Percentiles rank a stretch among this genome's conserved stretches.
Conservation (phyloP, 2,329 filamentous ascomycete species). For the Sclerotinia trifoliorum region DNA sequence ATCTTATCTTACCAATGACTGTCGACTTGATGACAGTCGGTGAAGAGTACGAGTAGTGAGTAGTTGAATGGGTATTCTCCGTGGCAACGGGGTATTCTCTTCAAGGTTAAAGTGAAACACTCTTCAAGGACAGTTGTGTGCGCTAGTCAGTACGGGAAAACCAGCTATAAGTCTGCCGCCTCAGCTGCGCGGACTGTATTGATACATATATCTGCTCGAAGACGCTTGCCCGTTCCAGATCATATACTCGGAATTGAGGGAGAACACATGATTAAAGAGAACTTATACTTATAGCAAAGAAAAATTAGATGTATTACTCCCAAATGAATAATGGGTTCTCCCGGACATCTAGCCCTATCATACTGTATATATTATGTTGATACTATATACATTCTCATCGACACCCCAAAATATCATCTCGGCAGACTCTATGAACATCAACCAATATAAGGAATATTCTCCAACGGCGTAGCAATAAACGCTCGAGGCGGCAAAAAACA, state of each 20-base stretch:
- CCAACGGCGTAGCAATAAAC: constrained; percentile 1
- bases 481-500: constrained; percentile 10
- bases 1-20: neutral
- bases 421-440: neutral
- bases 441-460: constrained; percentile 5
- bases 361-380: neutral
- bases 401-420: neutral
- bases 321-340: neutral
- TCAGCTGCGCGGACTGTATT: neutral
- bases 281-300: too few relatives aligned
- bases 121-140: neutral
- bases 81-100: neutral
- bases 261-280: neutral
- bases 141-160: too few relatives aligned
- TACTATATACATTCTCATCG: neutral
- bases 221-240: neutral
- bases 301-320: neutral
- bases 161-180: too few relatives aligned
- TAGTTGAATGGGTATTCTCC: neutral
- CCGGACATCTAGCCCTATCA: neutral
- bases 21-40: neutral
- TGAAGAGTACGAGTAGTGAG: neutral
- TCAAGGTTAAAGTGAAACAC: neutral
- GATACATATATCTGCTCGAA: neutral
- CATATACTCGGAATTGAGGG: neutral